A percentile compares a stretch with the other conserved stretches of the same genome.
Conservation (phyloP, 1,284 basidiomycete species). For the Fistulina hepatica region DNA sequence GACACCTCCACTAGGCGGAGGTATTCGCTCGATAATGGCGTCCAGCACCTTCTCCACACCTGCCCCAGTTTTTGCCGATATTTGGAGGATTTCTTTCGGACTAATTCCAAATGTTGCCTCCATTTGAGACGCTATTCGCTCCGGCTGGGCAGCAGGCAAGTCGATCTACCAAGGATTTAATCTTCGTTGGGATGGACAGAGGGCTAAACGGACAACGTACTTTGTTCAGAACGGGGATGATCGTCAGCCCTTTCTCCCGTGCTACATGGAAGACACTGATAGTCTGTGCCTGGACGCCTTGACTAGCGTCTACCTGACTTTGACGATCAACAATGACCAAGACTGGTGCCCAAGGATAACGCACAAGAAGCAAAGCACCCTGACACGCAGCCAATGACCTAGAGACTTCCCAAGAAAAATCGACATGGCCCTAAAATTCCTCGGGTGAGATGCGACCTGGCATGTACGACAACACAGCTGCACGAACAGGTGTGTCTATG, state of each 20-base stretch:
- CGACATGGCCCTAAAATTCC: slow-evolving; percentile 82
- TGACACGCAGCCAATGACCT: slow-evolving; percentile 90
- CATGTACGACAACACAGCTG: slow-evolving; percentile 1
- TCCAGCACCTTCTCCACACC: slow-evolving; percentile 70
- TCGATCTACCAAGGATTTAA: slow-evolving; percentile 51
- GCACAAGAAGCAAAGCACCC: slow-evolving; percentile 80
- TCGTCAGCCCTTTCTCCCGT: slow-evolving; percentile 67
- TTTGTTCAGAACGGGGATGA: slow-evolving; percentile 95
- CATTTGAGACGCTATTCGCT: slow-evolving; percentile 72
- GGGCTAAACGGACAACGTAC: slow-evolving; percentile 26
- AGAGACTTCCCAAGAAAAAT: slow-evolving; percentile 95
- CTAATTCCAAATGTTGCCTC: slow-evolving; percentile 72
- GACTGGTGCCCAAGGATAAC: slow-evolving; percentile 10
- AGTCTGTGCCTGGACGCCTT: slow-evolving; percentile 97
- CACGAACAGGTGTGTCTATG: slow-evolving; percentile 85
- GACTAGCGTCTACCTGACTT: slow-evolving; percentile 78
- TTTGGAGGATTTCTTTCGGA: slow-evolving; percentile 59
- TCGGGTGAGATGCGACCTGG: slow-evolving; percentile 1
- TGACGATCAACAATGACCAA: slow-evolving; percentile 9
- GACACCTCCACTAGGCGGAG: slow-evolving; percentile 38
- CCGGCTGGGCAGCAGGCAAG: slow-evolving; percentile 76
- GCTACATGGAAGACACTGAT: slow-evolving; percentile 93
- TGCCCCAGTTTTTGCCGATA: slow-evolving; percentile 89
- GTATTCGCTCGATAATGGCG: slow-evolving; percentile 76
- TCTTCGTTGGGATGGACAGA: slow-evolving; percentile 4